Base-by-base conservation (phyloP, 225 moss, liverwort and hornwort genomes). In the Physcomitrium patens region DNA sequence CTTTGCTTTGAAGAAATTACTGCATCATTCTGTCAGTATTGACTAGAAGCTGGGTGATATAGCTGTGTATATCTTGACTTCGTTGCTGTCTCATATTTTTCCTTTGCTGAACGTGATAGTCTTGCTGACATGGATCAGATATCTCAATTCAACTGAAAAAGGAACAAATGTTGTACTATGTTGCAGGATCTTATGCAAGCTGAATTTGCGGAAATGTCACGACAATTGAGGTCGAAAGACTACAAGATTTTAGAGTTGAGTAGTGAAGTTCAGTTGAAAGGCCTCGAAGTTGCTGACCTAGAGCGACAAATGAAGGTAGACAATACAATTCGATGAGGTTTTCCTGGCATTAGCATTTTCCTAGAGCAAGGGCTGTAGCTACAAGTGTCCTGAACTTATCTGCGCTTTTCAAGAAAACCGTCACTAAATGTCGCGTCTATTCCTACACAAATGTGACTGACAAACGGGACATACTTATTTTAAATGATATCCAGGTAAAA, bases 271-370 rank as follows among this genome's bases (percentile, higher is more conserved):
- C 78, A 78, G 51, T 73, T 78, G 43, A 66, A 73, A 72, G 78
- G 72, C 26, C 65, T 68, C 52, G 69, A 77, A 78, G 52, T 77
- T 12, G 74, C 68, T 60, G 69, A 69, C 59, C 68, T 78, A 31
- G 69, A 70, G 74, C 82, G 78, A 43, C 78, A 65, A 48, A 43
- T 62, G 16, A 82, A 82, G 82, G 82, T 82, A 23, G 17, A 45
- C 48, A 27, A 47, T 27, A 10, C 47, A 37, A 37, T 4, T 69
- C n/a, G 27, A 49, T 61, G 31, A 31, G 49, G 3, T 67, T n/a
- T 23, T 60, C 24, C 57, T 50, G 20, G 28, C 41, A 63, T 15
- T 18, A 66, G 15, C 57, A 13, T 65, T 55, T 56, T 4, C 15
- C 27, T 14, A 12, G 54, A 9, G 26, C 43, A 44, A 19, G n/a